Percentiles rank a stretch among this genome's conserved stretches.
Evolutionary conservation across 2,329 filamentous ascomycete genomes (phyloP).

Genomic region (Pestalotiopsis sp.): DNA sequence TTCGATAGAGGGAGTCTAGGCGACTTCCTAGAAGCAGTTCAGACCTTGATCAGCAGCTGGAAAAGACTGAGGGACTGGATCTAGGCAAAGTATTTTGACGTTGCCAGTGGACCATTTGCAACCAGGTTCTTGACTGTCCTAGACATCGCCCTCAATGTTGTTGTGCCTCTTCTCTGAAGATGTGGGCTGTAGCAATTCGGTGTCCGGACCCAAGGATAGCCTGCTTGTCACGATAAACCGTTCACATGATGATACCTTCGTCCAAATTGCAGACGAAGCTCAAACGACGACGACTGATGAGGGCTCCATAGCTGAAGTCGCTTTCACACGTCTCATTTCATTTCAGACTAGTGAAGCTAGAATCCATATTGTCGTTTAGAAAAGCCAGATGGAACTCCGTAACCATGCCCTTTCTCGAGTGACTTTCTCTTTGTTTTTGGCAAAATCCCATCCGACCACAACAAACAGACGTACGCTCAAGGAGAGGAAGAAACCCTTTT

Average conservation of each 20-base stretch:
- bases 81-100: too few species aligned
- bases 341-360: slow-evolving; percentile 16
- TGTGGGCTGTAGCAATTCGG: neutral
- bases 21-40: too few species aligned
- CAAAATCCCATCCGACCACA: slow-evolving; percentile 10
- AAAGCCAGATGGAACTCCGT: slow-evolving; percentile 18
- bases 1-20: too few species aligned
- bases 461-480: slow-evolving; percentile 6
- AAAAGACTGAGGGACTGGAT: too few species aligned
- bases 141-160: too few species aligned
- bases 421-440: neutral
- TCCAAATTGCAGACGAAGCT: too few species aligned
- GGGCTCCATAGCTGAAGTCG: neutral
- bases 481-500: slow-evolving; percentile 12
- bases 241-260: neutral
- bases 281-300: neutral
- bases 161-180: neutral
- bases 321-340: slow-evolving; percentile 12
- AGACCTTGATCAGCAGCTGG: too few species aligned
- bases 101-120: too few species aligned
- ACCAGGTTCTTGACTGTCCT: too few species aligned
- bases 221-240: neutral
- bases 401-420: slow-evolving; percentile 16
- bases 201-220: neutral
- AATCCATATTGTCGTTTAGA: slow-evolving; percentile 14